A percentile compares a stretch with the other conserved stretches of the same genome.
phyloP scores from a whole-genome alignment of 768 basidiomycete species.

The Hortiboletus flavorubellus region DNA sequence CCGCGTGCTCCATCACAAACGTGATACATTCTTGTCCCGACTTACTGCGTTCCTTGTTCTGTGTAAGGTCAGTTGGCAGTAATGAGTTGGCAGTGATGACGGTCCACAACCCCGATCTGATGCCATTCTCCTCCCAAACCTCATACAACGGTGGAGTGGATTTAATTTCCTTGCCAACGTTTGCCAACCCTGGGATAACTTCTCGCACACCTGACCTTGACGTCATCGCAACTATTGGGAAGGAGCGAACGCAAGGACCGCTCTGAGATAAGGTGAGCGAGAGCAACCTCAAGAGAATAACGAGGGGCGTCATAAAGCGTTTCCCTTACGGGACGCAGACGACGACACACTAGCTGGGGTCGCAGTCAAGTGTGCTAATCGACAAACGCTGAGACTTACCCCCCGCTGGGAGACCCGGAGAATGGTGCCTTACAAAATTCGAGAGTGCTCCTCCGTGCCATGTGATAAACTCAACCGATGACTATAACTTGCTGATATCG shows the following conservation, averaged over 20 bases:
- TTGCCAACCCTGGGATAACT: not conserved
- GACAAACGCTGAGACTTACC: slow-evolving; percentile 37
- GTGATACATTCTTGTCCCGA: slow-evolving; percentile 1
- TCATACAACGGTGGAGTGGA: slow-evolving; percentile 3
- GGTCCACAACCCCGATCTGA: not conserved
- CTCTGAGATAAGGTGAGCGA: not conserved
- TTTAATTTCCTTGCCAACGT: not conserved
- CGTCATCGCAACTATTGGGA: not conserved
- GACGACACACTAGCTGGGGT: not conserved
- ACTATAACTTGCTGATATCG: not conserved
- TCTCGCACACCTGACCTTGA: not conserved
- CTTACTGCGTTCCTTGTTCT: slow-evolving; percentile 1
- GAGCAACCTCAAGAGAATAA: too few species aligned
- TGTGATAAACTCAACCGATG: slow-evolving; percentile 55
- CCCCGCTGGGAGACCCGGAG: slow-evolving; percentile 51
- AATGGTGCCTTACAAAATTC: slow-evolving; percentile 37
- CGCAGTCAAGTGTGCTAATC: not conserved
- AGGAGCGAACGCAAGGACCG: not conserved
- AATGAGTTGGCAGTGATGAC: not conserved
- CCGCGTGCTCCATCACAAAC: slow-evolving; percentile 8
- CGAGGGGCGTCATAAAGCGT: not conserved
- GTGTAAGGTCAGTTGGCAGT: not conserved
- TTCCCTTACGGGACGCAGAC: not conserved
- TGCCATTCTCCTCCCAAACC: not conserved
- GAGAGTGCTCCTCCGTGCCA: slow-evolving; percentile 59